Evolutionary conservation across 75 land plant species (phyloP).

Genomic region (Picea glauca): DNA sequence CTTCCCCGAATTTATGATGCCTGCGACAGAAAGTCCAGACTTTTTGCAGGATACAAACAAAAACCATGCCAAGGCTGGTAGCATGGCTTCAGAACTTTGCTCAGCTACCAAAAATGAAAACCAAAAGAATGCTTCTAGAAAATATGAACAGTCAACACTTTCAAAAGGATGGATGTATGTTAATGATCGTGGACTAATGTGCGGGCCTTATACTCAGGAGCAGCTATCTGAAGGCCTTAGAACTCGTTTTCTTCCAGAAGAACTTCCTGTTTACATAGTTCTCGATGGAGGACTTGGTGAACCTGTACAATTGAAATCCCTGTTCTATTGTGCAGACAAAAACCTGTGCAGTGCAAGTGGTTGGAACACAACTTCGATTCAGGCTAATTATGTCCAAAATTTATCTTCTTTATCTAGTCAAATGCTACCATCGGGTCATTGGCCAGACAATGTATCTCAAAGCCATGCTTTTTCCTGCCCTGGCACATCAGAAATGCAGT

Average conservation of each 20-base stretch:
- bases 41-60: not conserved
- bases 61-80: not conserved
- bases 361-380: not conserved
- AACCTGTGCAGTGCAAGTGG: not conserved
- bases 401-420: not conserved
- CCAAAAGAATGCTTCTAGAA: not conserved
- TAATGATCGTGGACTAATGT: conserved; percentile 1
- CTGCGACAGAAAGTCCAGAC: not conserved
- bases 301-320: not conserved
- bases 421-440: not conserved
- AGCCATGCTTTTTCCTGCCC: not conserved
- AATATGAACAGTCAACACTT: not conserved
- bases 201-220: not conserved
- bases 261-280: conserved; percentile 4
- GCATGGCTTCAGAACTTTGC: not conserved
- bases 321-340: not conserved
- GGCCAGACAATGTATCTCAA: not conserved
- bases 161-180: conserved; percentile 4
- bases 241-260: not conserved
- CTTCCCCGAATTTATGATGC: not conserved
- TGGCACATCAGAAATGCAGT: not conserved
- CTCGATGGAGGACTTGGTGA: conserved; percentile 9
- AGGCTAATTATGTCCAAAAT: not conserved
- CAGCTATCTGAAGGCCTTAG: not conserved
- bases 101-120: too few relatives aligned